phyloP scores from a whole-genome alignment of 805 yeast species.

The Candida cerambycidarum region DNA sequence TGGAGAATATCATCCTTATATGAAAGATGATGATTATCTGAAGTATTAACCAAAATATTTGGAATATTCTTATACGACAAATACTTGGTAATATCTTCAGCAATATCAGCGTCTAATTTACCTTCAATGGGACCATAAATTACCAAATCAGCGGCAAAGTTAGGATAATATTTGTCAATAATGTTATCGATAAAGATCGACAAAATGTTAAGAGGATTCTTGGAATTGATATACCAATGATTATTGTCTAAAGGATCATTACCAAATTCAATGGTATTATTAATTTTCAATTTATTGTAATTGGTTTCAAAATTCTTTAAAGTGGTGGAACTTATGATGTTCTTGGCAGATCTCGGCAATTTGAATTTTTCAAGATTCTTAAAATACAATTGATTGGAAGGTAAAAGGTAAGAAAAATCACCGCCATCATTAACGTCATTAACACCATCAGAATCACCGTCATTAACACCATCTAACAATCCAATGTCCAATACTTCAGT shows the following conservation, averaged over 20 bases:
- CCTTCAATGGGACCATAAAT: constrained; percentile 37
- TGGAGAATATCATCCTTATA: constrained; percentile 28
- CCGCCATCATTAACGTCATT: constrained; percentile 28
- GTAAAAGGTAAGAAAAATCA: constrained; percentile 33
- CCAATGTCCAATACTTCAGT: neutral
- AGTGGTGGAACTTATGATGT: constrained; percentile 12
- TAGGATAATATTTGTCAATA: constrained; percentile 24
- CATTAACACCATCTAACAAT: neutral
- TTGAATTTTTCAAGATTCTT: constrained; percentile 14
- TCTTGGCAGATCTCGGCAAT: constrained; percentile 8
- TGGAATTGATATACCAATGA: constrained; percentile 35
- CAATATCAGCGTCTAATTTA: neutral
- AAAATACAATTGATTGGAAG: constrained; percentile 31
- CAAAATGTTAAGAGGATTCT: constrained; percentile 24
- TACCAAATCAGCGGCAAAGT: constrained; percentile 31
- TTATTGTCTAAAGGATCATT: constrained; percentile 33
- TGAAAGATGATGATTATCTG: constrained; percentile 29
- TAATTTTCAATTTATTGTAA: neutral
- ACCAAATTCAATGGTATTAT: constrained; percentile 21
- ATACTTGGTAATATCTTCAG: constrained; percentile 8
- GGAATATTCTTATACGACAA: constrained; percentile 16
- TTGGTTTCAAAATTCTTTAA: constrained; percentile 7
- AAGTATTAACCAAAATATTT: constrained; percentile 23
- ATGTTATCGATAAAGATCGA: constrained; percentile 26
- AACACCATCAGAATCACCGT: neutral